Evolutionary conservation across 345 rosid species (phyloP).

Genomic region (Sonneratia caseolaris): DNA sequence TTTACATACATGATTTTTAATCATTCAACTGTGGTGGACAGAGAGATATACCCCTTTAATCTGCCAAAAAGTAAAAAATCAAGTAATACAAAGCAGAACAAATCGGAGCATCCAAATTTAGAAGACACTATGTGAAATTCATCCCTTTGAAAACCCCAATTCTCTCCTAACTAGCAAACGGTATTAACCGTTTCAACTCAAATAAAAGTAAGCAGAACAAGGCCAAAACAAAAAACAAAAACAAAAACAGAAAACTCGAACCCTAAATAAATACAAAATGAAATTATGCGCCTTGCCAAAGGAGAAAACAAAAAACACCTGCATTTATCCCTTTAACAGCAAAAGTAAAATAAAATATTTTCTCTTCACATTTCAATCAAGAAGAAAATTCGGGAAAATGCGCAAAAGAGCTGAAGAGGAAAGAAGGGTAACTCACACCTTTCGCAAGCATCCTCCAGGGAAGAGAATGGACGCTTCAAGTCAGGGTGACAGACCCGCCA

Average conservation of each 20-base stretch:
- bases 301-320: too few species aligned
- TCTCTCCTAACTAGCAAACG: too few species aligned
- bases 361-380: too few species aligned
- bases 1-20: neutral
- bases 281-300: too few species aligned
- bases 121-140: neutral
- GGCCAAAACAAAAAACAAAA: too few species aligned
- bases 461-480: constrained; percentile 70
- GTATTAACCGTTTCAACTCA: too few species aligned
- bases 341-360: too few species aligned
- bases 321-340: too few species aligned
- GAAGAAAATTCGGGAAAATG: neutral
- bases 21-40: neutral
- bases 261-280: too few species aligned
- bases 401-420: neutral
- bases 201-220: too few species aligned
- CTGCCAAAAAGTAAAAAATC: neutral
- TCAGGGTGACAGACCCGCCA: constrained; percentile 93
- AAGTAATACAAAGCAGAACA: neutral
- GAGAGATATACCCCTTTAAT: neutral
- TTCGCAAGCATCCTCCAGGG: constrained; percentile 90
- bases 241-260: too few species aligned
- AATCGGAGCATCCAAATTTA: neutral
- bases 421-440: constrained; percentile 32
- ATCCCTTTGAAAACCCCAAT: too few species aligned